These are phyloP conservation scores for Erodium moschatum DNA, from an alignment of 441 rosid genomes.

Conservation along the genomic window DNA sequence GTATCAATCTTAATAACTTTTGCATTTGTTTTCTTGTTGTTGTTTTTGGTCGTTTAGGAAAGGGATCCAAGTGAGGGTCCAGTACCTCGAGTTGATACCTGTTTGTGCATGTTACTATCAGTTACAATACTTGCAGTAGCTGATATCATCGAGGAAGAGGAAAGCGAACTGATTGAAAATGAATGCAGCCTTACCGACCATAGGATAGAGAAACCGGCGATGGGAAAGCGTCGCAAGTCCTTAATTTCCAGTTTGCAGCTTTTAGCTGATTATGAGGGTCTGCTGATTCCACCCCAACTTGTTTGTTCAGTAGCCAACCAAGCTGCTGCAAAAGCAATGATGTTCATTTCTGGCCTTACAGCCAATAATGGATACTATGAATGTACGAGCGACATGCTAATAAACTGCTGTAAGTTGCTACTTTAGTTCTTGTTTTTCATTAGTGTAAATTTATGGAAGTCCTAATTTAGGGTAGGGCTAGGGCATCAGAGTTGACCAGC, in stretches of 20 bases:
- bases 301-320: constrained; percentile 73
- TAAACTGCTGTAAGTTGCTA: constrained; percentile 37
- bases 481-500: neutral
- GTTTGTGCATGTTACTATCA: constrained; percentile 76
- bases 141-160: constrained; percentile 87
- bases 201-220: constrained; percentile 41
- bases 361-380: constrained; percentile 57
- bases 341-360: constrained; percentile 55
- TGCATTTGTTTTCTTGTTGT: neutral
- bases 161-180: constrained; percentile 53
- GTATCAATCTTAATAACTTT: neutral
- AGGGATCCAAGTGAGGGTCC: constrained; percentile 86
- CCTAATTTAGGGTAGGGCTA: neutral
- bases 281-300: constrained; percentile 66
- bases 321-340: constrained; percentile 84
- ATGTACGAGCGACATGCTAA: constrained; percentile 61
- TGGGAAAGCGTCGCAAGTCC: constrained; percentile 55
- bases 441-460: neutral
- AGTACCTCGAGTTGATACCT: constrained; percentile 76
- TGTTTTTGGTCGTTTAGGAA: constrained; percentile 49
- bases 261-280: constrained; percentile 70
- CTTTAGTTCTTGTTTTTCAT: neutral
- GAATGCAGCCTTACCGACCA: constrained; percentile 37
- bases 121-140: constrained; percentile 71
- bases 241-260: constrained; percentile 71